Percentiles rank a stretch among this genome's conserved stretches.
Evolutionary conservation across 139 green algal species (phyloP).

Genomic region (Medakamo hakoo): DNA sequence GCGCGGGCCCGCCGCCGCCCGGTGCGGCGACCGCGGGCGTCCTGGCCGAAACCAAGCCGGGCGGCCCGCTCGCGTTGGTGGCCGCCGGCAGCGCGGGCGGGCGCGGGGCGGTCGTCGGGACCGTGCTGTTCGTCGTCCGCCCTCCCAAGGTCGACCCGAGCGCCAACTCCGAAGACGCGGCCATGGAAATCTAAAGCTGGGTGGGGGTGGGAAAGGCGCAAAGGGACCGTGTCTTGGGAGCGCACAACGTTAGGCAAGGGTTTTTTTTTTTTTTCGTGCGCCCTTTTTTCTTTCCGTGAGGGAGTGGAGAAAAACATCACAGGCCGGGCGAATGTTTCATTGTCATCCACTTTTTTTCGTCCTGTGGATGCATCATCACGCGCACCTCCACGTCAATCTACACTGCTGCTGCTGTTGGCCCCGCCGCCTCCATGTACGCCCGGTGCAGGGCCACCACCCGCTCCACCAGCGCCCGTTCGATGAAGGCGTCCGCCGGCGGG

Average conservation of each 20-base stretch:
- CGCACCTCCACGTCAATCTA: not conserved
- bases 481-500: not conserved
- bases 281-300: too few species aligned
- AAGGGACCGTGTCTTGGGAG: too few species aligned
- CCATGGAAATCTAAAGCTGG: not conserved
- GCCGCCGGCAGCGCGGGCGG: slow-evolving; percentile 7
- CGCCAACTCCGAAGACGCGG: not conserved
- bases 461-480: not conserved
- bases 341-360: not conserved
- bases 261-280: too few species aligned
- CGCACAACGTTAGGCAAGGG: too few species aligned
- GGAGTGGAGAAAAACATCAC: not conserved
- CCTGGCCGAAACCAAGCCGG: slow-evolving; percentile 8
- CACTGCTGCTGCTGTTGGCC: too few species aligned
- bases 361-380: not conserved
- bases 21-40: too few species aligned
- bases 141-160: slow-evolving; percentile 15
- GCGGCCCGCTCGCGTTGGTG: slow-evolving; percentile 16
- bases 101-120: slow-evolving; percentile 7
- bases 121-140: slow-evolving; percentile 42
- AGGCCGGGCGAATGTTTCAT: not conserved
- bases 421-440: not conserved
- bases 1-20: not conserved
- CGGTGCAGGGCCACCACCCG: not conserved
- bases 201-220: not conserved